A percentile compares a stretch with the other conserved stretches of the same genome.
Evolutionary conservation across 164 flowering plant species (phyloP).

Genomic region (Cinnamomum micranthum): DNA sequence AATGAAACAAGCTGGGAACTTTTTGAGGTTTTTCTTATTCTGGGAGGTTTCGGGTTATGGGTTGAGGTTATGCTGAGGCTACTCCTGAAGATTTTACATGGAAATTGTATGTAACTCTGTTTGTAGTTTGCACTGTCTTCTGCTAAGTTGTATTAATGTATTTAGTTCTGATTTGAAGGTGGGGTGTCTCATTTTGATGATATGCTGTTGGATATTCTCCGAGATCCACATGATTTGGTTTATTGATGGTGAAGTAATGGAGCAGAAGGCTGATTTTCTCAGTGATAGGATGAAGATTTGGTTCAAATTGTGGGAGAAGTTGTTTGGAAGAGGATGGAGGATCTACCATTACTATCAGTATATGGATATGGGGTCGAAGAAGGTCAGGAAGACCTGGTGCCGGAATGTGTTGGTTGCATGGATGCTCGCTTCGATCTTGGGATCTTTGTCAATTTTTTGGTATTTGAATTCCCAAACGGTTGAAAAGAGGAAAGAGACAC

Average conservation of each 20-base stretch:
- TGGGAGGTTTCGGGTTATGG: conserved; percentile 6
- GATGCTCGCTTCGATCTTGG: conserved; percentile 43
- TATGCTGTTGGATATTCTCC: conserved; percentile 57
- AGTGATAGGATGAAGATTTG: conserved; percentile 41
- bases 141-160: conserved; percentile 28
- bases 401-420: conserved; percentile 50
- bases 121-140: conserved; percentile 15
- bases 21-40: conserved; percentile 6
- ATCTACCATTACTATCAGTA: conserved; percentile 40
- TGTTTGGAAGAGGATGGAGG: conserved; percentile 38
- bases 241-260: conserved; percentile 49
- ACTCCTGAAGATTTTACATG: conserved; percentile 17
- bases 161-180: conserved; percentile 49
- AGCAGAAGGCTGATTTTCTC: conserved; percentile 35
- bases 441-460: conserved; percentile 48
- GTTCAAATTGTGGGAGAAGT: conserved; percentile 48
- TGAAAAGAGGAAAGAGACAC: conserved; percentile 77
- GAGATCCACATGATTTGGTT: conserved; percentile 64
- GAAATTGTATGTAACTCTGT: background rate
- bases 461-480: conserved; percentile 51
- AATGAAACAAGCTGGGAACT: background rate
- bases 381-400: conserved; percentile 49
- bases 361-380: conserved; percentile 50
- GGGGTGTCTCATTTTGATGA: conserved; percentile 54
- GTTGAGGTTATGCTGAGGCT: conserved; percentile 12